phyloP scores from a whole-genome alignment of 106 monocot genomes.

The Dioscorea dumetorum region DNA sequence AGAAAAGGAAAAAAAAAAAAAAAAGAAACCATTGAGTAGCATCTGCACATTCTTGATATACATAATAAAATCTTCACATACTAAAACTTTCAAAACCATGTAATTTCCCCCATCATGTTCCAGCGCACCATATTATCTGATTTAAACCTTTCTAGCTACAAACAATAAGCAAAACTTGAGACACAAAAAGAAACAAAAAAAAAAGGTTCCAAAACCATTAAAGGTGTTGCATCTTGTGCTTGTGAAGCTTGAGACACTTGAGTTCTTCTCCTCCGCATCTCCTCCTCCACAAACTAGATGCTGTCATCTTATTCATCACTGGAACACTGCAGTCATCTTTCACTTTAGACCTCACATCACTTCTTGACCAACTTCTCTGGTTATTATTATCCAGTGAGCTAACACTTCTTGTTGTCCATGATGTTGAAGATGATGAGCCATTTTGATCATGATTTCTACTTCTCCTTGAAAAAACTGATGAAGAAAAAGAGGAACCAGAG shows the following conservation, averaged over 20 bases:
- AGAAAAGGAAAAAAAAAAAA: too few species aligned
- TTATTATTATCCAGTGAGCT: not conserved
- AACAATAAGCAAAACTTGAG: not conserved
- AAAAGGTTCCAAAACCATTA: not conserved
- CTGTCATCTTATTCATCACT: not conserved
- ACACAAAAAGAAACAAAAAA: not conserved
- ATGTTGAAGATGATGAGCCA: not conserved
- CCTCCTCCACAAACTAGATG: not conserved
- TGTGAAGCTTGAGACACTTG: not conserved
- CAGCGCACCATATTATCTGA: too few species aligned
- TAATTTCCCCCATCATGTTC: too few species aligned
- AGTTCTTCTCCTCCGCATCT: not conserved
- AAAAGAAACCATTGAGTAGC: too few species aligned
- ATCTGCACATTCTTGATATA: too few species aligned
- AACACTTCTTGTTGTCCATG: not conserved
- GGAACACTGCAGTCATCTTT: not conserved
- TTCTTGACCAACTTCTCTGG: not conserved
- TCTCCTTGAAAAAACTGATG: not conserved
- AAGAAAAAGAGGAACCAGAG: not conserved
- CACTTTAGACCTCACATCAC: not conserved
- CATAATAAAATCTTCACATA: too few species aligned
- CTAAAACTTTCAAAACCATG: too few species aligned
- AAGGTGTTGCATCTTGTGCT: not conserved
- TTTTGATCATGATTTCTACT: not conserved
- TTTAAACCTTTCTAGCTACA: not conserved